Evolutionary conservation across 208 protist genomes (phyloP).

Genomic region (Acanthamoeba royreba): DNA sequence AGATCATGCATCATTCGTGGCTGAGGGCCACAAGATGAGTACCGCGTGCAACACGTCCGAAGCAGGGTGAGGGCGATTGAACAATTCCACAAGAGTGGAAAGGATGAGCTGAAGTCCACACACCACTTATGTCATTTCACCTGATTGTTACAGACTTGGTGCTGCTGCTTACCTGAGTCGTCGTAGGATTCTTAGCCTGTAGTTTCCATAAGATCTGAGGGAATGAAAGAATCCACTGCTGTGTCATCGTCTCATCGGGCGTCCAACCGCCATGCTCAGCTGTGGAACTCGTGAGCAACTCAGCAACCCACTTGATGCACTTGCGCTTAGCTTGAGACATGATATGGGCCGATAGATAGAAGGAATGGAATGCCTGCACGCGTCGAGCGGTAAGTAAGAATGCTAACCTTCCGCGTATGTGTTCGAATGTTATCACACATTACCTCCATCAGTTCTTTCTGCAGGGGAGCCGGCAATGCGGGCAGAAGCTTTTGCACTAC

Average conservation of each 20-base stretch:
- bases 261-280: not conserved
- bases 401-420: not conserved
- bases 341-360: not conserved
- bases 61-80: not conserved
- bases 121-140: not conserved
- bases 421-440: too few species aligned
- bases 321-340: conserved; percentile 7
- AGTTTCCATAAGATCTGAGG: conserved; percentile 32
- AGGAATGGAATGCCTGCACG: conserved; percentile 11
- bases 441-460: not conserved
- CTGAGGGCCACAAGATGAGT: not conserved
- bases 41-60: not conserved
- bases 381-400: not conserved
- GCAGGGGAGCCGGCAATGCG: not conserved
- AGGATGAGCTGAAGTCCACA: not conserved
- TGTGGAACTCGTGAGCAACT: not conserved
- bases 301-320: conserved; percentile 18
- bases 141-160: not conserved
- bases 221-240: conserved; percentile 39
- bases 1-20: not conserved
- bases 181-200: not conserved
- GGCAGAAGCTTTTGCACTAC: conserved; percentile 7
- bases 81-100: not conserved
- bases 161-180: not conserved
- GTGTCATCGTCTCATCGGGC: not conserved